Percentiles rank a stretch among this genome's conserved stretches.
Conservation (phyloP, 768 basidiomycete genomes). For the Phylloporus arenicola region DNA sequence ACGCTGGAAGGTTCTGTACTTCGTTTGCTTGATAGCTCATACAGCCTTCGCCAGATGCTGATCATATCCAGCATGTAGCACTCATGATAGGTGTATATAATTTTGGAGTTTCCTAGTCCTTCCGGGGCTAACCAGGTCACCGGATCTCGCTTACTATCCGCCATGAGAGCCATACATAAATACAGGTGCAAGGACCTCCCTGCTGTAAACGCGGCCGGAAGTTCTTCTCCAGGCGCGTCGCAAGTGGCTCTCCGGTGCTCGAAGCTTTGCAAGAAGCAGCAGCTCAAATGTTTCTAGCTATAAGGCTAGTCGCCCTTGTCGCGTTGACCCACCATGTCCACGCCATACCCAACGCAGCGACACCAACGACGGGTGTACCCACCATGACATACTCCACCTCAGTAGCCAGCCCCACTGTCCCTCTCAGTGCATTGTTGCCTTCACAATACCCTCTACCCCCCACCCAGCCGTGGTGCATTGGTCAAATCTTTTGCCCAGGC, state of each 20-base stretch:
- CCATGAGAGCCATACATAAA: background rate
- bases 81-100: background rate
- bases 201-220: background rate
- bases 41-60: background rate
- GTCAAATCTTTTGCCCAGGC: slow-evolving; percentile 78
- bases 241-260: background rate
- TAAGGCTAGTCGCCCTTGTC: slow-evolving; percentile 10
- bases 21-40: background rate
- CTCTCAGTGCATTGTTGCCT: slow-evolving; percentile 50
- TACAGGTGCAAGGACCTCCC: background rate
- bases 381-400: slow-evolving; percentile 52
- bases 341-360: slow-evolving; percentile 15
- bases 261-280: background rate
- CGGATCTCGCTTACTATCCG: background rate
- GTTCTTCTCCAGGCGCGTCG: background rate
- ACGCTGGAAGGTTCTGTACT: background rate
- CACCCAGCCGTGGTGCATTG: slow-evolving; percentile 69
- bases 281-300: slow-evolving; percentile 30
- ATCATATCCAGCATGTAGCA: background rate
- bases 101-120: too few relatives aligned
- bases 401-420: slow-evolving; percentile 56
- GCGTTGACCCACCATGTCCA: slow-evolving; percentile 9
- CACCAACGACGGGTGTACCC: slow-evolving; percentile 16
- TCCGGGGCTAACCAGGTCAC: background rate
- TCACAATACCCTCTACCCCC: slow-evolving; percentile 64